Base-by-base conservation (phyloP, 805 yeast species). In the Danielozyma ontarioensis region DNA sequence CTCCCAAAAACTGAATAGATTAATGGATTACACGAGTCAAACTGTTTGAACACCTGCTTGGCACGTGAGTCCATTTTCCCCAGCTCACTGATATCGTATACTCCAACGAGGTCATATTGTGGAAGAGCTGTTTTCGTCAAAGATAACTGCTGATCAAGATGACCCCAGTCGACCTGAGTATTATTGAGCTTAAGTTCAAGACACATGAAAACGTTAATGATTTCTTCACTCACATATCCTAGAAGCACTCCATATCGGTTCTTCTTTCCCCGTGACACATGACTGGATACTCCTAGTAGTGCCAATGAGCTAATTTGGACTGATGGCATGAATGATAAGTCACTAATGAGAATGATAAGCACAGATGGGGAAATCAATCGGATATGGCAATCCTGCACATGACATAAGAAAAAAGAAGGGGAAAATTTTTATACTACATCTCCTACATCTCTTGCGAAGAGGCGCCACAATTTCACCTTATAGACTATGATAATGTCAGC, bases 401-500 rank as follows among this genome's bases (percentile, higher is more conserved):
- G 25, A 28, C 25, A 29, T 25, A 29, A 34, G 16, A 26, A n/a
- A 35, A 32, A 32, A 27, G 31, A 33, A 40, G 21, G 25, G 34
- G 21, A 33, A 34, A 31, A 32, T 34, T 37, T 28, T 36, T 17
- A 19, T 17, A 39, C 33, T 34, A 35, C 33, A 33, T 34, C 34
- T 39, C 30, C 24, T 21, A 24, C 30, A 27, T n/a, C n/a, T n/a
- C n/a, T n/a, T 40, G 36, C 28, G 40, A 37, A 37, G 41, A 35
- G 39, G 28, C 32, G 34, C 28, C 39, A 33, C 33, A 18, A 35
- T 26, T 34, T 28, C 22, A 22, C 25, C 29, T n/a, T n/a, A n/a
- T n/a, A 17, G 27, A 43, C n/a, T 28, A 59, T 60, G 64, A 58
- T 55, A 38, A 59, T 62, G 64, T 56, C 66, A 33, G 22, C 22